Base-by-base conservation (phyloP, 352 stramenopile genomes). In the Globisporangium abappressorium region DNA sequence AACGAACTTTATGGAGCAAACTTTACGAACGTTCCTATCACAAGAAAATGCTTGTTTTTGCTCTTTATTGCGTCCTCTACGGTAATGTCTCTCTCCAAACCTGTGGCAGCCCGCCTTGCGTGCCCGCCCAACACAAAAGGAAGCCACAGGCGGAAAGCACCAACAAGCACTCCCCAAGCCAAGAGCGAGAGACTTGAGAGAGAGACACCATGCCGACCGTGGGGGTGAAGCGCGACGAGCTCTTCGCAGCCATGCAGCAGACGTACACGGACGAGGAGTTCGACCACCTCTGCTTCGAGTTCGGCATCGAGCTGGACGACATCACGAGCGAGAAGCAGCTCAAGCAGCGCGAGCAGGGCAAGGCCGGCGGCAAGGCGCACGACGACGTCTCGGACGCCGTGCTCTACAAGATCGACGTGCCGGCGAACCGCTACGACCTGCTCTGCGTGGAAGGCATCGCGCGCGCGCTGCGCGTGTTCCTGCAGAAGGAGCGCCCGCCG, bases 391-490 rank as follows among this genome's bases (percentile, higher is more conserved):
- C 81, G 72, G 91, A 97, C 62, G 89, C 92, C 49, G 92, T 99
- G 41, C 85, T 99, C 57, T 99, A 99, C 92, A 99, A 99, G 81
- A 99, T 99, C 78, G 98, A 99, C 79, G 97, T 99, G 64, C 98
- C 98, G 0, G 98, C 98, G 33, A 99, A 99, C 81, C 87, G 97
- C 66, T 99, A 99, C 85, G 98, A 99, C 87, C 76, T 99, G 62
- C 87, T 99, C 12, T 99, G 98, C 70, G 87, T 99, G 54, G 98
- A 99, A 77, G 98, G 98, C 62, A 96, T 99, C 41, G 92, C 95
- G 30, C 89, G 98, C 59, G 94, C 97, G 43, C 78, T 99, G 15
- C 85, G 90, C 47, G 95, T 99, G 60, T 99, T 99, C 79, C 79
- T 99, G 70, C 92, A 98, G 65, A 96, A 98, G 70, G 92, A 98